These are phyloP conservation scores for Fusarium bactridioides DNA, from an alignment of 2,329 filamentous ascomycete species.

Conservation along the genomic window DNA sequence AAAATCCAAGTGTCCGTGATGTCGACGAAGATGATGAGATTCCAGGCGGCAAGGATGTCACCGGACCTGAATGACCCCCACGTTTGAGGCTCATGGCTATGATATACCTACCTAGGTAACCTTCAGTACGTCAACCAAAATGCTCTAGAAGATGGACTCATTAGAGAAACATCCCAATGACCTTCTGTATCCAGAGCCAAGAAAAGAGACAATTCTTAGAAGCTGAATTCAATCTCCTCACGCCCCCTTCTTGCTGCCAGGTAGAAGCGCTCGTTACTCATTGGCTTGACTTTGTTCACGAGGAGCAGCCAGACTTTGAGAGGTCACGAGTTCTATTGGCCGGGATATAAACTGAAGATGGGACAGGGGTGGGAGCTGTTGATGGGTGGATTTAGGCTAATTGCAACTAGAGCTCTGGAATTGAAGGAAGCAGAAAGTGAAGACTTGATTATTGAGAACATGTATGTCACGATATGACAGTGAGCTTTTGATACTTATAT, in stretches of 20 bases:
- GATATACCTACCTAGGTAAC: background rate
- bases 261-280: constrained; percentile 38
- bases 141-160: background rate
- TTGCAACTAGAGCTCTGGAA: constrained; percentile 7
- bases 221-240: background rate
- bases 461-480: background rate
- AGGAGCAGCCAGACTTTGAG: constrained; percentile 12
- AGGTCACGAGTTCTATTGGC: constrained; percentile 26
- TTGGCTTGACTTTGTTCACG: constrained; percentile 33
- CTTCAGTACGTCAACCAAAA: background rate
- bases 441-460: background rate
- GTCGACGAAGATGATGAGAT: background rate
- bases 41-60: background rate
- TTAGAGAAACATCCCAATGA: background rate
- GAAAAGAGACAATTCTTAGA: background rate
- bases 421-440: background rate
- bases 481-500: background rate
- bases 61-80: background rate
- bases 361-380: background rate
- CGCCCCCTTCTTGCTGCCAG: background rate
- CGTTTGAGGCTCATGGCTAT: background rate
- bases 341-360: constrained; percentile 18
- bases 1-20: background rate
- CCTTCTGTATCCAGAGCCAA: background rate
- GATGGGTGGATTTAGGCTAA: constrained; percentile 35